A percentile compares a stretch with the other conserved stretches of the same genome.
These are phyloP conservation scores for Pseudoturritis turrita DNA, from an alignment of 345 rosid genomes.

Conservation along the genomic window DNA sequence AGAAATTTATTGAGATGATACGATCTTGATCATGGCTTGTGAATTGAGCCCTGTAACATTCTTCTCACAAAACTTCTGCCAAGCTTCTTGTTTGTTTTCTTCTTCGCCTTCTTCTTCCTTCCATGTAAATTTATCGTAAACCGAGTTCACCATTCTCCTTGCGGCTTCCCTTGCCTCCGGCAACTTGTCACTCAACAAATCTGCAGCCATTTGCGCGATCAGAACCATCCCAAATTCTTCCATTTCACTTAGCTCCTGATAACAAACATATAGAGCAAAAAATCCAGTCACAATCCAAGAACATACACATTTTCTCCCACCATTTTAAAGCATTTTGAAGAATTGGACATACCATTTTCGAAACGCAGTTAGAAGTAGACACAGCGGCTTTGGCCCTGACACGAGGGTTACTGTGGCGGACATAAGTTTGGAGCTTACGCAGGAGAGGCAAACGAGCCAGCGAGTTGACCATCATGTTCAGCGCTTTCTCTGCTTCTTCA, in stretches of 20 bases:
- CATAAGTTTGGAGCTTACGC: conserved; percentile 48
- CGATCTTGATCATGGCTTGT: conserved; percentile 61
- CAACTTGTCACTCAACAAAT: conserved; percentile 66
- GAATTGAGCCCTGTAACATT: conserved; percentile 53
- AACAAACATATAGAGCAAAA: neutral
- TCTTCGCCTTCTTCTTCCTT: conserved; percentile 48
- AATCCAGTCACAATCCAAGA: neutral
- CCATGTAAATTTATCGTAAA: conserved; percentile 39
- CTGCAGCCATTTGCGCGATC: conserved; percentile 53
- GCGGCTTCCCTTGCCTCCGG: conserved; percentile 96
- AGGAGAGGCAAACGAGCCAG: conserved; percentile 57
- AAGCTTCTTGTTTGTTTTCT: conserved; percentile 53
- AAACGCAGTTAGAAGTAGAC: conserved; percentile 53
- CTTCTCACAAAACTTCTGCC: conserved; percentile 76
- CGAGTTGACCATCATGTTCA: conserved; percentile 51
- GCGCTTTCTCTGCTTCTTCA: conserved; percentile 77
- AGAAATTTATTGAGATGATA: conserved; percentile 27
- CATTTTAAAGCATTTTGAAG: neutral
- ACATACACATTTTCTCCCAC: neutral
- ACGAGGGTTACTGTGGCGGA: conserved; percentile 56
- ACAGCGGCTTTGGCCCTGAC: conserved; percentile 79
- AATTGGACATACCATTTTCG: conserved; percentile 47
- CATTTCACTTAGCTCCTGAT: conserved; percentile 53
- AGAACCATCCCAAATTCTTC: conserved; percentile 54
- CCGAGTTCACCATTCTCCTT: conserved; percentile 43